Evolutionary conservation across 164 flowering plant genomes (phyloP).

Genomic region (Chimonanthus salicifolius): DNA sequence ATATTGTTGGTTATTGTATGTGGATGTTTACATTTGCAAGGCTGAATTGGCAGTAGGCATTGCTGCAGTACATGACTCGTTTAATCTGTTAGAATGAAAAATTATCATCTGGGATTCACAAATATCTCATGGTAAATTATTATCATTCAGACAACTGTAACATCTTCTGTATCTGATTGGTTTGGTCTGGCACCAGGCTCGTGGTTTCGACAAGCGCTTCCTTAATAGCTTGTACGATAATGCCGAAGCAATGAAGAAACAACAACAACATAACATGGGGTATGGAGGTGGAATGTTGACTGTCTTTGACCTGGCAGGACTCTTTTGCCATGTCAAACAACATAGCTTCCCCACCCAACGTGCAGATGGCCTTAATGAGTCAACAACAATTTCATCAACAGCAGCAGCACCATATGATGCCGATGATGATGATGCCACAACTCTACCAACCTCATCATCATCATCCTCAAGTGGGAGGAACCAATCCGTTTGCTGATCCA

Average conservation of each 20-base stretch:
- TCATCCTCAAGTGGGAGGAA: slow-evolving; percentile 28
- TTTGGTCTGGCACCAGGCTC: slow-evolving; percentile 41
- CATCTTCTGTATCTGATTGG: background rate
- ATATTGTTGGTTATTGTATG: no score
- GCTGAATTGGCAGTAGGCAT: no score
- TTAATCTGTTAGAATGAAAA: no score
- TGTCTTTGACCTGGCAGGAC: slow-evolving; percentile 47
- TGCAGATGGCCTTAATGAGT: slow-evolving; percentile 70
- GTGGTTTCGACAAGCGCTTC: slow-evolving; percentile 80
- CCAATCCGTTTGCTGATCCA: slow-evolving; percentile 86
- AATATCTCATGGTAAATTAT: background rate
- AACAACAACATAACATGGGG: slow-evolving; percentile 58
- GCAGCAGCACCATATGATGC: slow-evolving; percentile 45
- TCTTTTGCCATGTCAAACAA: slow-evolving; percentile 65
- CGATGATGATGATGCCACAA: slow-evolving; percentile 25
- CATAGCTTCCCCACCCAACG: slow-evolving; percentile 66
- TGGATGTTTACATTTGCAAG: no score
- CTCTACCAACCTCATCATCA: slow-evolving; percentile 36
- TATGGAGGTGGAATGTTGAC: slow-evolving; percentile 38
- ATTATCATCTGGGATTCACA: no score
- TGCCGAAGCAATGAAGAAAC: slow-evolving; percentile 26
- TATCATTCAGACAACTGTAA: background rate
- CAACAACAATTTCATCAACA: slow-evolving; percentile 33
- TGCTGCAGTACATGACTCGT: no score
- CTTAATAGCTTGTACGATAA: slow-evolving; percentile 92